These are phyloP conservation scores for Helichrysum umbraculigerum DNA, from an alignment of 129 eudicot species.

Conservation along the genomic window DNA sequence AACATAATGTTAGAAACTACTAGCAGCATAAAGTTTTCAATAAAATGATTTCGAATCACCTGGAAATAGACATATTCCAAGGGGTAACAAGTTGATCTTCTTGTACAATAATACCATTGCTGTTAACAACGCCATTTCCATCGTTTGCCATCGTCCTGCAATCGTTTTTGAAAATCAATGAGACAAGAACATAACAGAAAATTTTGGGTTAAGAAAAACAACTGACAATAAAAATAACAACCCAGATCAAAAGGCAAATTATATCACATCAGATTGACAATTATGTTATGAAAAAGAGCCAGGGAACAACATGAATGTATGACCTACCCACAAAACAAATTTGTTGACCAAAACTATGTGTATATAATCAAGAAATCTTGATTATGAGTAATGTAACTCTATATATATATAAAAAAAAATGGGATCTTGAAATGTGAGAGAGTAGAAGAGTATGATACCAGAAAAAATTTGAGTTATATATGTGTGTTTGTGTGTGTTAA, in stretches of 20 bases:
- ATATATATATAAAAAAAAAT: neutral
- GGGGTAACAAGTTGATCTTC: slow-evolving; percentile 75
- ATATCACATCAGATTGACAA: neutral
- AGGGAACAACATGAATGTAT: slow-evolving; percentile 20
- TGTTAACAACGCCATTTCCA: slow-evolving; percentile 26
- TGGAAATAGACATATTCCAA: slow-evolving; percentile 84
- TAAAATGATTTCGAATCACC: slow-evolving; percentile 38
- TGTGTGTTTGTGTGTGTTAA: slow-evolving; percentile 27
- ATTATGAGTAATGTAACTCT: slow-evolving; percentile 20
- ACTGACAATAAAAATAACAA: neutral
- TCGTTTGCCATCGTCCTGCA: slow-evolving; percentile 30
- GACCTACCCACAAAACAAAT: slow-evolving; percentile 20
- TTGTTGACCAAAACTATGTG: slow-evolving; percentile 5
- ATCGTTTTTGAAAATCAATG: slow-evolving; percentile 4
- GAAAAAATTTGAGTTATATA: slow-evolving; percentile 8
- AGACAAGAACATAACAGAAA: neutral
- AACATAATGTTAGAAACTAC: neutral
- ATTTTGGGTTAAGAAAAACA: neutral
- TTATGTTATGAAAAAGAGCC: neutral
- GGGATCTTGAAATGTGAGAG: slow-evolving; percentile 16
- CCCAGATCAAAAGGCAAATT: slow-evolving; percentile 10
- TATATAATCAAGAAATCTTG: slow-evolving; percentile 11
- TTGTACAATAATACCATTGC: no score
- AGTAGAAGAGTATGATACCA: slow-evolving; percentile 26
- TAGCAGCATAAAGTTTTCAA: neutral